A percentile compares a stretch with the other conserved stretches of the same genome.
These are phyloP conservation scores for Caryopteris hybrid DNA, from an alignment of 305 asterid genomes.

Conservation along the genomic window DNA sequence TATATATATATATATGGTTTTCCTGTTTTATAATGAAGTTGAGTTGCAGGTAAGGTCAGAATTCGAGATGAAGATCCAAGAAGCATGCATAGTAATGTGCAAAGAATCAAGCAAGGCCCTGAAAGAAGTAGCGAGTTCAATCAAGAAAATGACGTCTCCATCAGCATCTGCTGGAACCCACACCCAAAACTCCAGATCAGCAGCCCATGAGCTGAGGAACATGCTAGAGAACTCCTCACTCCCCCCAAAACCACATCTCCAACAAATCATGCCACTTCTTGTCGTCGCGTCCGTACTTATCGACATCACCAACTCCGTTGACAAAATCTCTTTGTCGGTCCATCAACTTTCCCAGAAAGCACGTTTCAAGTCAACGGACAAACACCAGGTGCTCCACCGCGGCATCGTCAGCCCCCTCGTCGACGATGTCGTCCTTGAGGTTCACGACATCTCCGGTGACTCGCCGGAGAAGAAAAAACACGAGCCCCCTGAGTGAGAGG, in stretches of 20 bases:
- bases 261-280: slow-evolving; percentile 39
- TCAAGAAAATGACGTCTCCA: slow-evolving; percentile 35
- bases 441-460: no score
- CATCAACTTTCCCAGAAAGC: slow-evolving; percentile 46
- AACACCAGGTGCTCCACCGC: slow-evolving; percentile 36
- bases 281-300: slow-evolving; percentile 50
- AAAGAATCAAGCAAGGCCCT: slow-evolving; percentile 43
- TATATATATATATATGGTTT: no score
- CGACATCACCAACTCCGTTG: slow-evolving; percentile 44
- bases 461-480: slow-evolving; percentile 11
- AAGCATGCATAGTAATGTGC: slow-evolving; percentile 41
- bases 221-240: slow-evolving; percentile 23
- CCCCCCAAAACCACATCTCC: slow-evolving; percentile 20
- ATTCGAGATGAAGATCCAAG: slow-evolving; percentile 23
- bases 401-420: slow-evolving; percentile 48
- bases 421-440: slow-evolving; percentile 26
- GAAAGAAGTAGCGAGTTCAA: slow-evolving; percentile 36
- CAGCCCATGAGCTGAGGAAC: slow-evolving; percentile 30
- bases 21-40: neutral
- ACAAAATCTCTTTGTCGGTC: slow-evolving; percentile 34
- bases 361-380: slow-evolving; percentile 23
- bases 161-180: slow-evolving; percentile 23
- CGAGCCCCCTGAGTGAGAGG: neutral
- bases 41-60: slow-evolving; percentile 34
- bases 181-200: slow-evolving; percentile 24